Evolutionary conservation across 352 stramenopile genomes (phyloP), one percentile per base, ranked within the genome.

Genomic region (Aphanomyces astaci): DNA sequence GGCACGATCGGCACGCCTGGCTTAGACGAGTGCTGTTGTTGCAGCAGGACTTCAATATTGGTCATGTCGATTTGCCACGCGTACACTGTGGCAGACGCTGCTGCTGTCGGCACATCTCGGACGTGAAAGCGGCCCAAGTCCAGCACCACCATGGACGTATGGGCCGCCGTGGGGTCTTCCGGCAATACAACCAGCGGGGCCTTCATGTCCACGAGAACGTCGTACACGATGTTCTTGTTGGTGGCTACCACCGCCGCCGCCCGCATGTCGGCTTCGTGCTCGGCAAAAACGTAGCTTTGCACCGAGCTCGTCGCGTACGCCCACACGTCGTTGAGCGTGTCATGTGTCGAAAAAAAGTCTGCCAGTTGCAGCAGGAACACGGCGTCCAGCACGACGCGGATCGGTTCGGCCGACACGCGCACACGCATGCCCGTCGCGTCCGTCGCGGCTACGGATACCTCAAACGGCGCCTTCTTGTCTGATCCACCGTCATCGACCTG

Each of bases 221-320:
- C 86, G 54, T 88, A 94, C 9, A 67, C 45, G 36, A 72, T 75
- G 4, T 66, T 63, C 2, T 53, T 55, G 2, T 25, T 59, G 9
- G 56, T 68, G 13, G 83, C 46, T 1, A 65, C 73, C 11, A 56
- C 57, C 7, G 62, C 73, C 11, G 55, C 57, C 7, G 57, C 54
- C 5, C 66, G 70, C 30, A 78, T 40, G 25, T 88, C 76, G 15
- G 75, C 74, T 22, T 82, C 40, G 51, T 89, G 75, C 39, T 88
- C 79, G 1, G 84, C 76, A 70, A 91, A 92, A 45, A 94, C 87
- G 78, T 83, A 94, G 22, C 90, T 80, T 4, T 83, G 78, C 9
- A 94, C 82, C 27, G 86, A 92, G 45, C 80, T 90, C 28, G 86
- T 94, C 32, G 84, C 84, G 52, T 90, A 92, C 48, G 75, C 82